Evolutionary conservation across 805 yeast genomes (phyloP), one percentile per base, ranked within the genome.

Genomic region (Candida awuae): DNA sequence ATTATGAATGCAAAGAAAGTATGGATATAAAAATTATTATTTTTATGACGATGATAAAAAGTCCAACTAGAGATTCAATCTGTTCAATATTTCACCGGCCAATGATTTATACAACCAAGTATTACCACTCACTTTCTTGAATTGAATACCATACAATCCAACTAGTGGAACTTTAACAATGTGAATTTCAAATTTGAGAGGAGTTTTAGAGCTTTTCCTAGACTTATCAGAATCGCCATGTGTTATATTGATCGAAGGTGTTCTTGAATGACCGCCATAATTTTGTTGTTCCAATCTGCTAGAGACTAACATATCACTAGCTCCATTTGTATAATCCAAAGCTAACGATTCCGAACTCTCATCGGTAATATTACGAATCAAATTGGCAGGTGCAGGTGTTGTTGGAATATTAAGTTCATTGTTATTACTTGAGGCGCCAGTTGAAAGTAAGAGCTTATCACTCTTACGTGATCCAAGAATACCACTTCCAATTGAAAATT

Each of bases 61-160:
- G 4, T 3, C n/a, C 4, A 9, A 32, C 60, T 57, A 83, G 47
- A 84, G 63, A 46, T 80, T 78, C 56, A 84, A 67, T 48, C 82
- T 83, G 43, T 71, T 70, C 59, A 88, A 71, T 35, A 88, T 82
- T 57, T 80, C 85, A 39, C 90, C 79, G 2, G 97, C 97, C 54
- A 88, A 67, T 8, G 87, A 80, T 66, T 90, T 88, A 63, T 88
- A 88, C 63, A 82, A 75, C 97, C 97, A 88, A 2, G 95, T 85
- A 58, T 90, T 87, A 53, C 97, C 97, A 42, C 84, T 72, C 22
- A 88, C 71, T 58, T 88, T 88, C 69, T 90, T 90, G 67, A 88
- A 87, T 59, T 90, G 97, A 34, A 88, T 88, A 61, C 97, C 97
- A 48, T 83, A 87, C 43, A 90, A 67, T 4, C 94, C 86, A 39